phyloP scores from a whole-genome alignment of 352 stramenopile species.

The Phytophthora boehmeriae region DNA sequence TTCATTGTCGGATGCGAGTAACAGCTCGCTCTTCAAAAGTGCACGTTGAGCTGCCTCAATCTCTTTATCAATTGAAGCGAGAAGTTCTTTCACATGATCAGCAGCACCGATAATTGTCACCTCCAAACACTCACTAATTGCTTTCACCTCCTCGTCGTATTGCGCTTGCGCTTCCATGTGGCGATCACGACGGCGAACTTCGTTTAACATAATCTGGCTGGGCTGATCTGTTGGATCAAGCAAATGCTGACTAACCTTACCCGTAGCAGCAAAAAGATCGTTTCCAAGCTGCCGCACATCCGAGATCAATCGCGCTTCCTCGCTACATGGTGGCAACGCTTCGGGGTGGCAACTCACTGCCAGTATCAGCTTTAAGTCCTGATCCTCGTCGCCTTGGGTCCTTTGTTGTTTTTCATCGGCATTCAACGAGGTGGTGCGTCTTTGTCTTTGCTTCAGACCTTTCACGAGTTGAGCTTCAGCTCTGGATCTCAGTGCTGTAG shows the following conservation, averaged over 20 bases:
- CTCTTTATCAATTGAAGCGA: conserved; percentile 40
- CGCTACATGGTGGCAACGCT: conserved; percentile 16
- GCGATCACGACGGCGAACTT: conserved; percentile 51
- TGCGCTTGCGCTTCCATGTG: conserved; percentile 58
- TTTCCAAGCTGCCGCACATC: conserved; percentile 64
- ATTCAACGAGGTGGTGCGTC: conserved; percentile 45
- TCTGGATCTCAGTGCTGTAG: conserved; percentile 49
- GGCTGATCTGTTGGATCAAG: not conserved
- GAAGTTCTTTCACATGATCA: conserved; percentile 63
- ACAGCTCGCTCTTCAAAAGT: conserved; percentile 36
- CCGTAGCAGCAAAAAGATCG: conserved; percentile 34
- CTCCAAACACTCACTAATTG: conserved; percentile 71
- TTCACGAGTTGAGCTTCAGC: conserved; percentile 59
- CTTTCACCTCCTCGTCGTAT: conserved; percentile 59
- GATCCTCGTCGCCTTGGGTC: conserved; percentile 19
- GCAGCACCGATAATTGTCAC: conserved; percentile 52
- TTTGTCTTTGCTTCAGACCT: conserved; percentile 57
- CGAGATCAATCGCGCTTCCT: conserved; percentile 54
- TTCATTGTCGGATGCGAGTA: conserved; percentile 47
- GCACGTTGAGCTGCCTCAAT: conserved; percentile 24
- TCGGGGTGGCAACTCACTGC: conserved; percentile 19
- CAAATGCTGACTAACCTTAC: conserved; percentile 9
- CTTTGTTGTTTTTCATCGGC: conserved; percentile 52
- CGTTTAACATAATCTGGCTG: conserved; percentile 67
- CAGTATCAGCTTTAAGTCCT: conserved; percentile 20